Percentiles rank a stretch among this genome's conserved stretches.
phyloP scores from a whole-genome alignment of 371 early-diverging fungal species.

The Rhizopus arrhizus region DNA sequence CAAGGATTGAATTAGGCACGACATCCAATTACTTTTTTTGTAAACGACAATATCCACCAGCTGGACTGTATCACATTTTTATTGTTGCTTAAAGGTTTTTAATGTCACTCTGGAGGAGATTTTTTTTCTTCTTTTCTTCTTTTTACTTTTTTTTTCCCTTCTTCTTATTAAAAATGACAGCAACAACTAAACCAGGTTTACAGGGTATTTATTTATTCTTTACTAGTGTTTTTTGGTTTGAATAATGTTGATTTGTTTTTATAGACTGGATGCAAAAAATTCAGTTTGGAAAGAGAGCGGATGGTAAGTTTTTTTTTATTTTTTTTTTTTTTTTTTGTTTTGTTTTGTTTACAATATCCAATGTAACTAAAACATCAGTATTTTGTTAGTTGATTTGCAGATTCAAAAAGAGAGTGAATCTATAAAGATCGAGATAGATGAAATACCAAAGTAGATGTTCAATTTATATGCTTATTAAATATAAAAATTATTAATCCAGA shows the following conservation, averaged over 20 bases:
- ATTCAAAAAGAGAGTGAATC: conserved; percentile 35
- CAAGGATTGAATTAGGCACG: too few relatives aligned
- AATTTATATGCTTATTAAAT: neutral
- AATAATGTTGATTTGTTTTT: neutral
- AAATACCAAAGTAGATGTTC: conserved; percentile 18
- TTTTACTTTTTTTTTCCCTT: neutral
- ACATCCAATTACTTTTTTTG: too few relatives aligned
- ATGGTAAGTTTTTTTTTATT: conserved; percentile 27
- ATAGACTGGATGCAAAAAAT: conserved; percentile 47
- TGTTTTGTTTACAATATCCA: neutral
- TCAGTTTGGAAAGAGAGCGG: conserved; percentile 40
- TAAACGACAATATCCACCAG: too few relatives aligned
- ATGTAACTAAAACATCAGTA: too few relatives aligned
- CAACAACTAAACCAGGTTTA: neutral
- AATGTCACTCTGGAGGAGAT: neutral
- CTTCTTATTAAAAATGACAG: conserved; percentile 3
- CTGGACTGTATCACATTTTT: too few relatives aligned
- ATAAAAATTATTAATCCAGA: neutral
- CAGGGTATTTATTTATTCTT: conserved; percentile 1
- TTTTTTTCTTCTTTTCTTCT: conserved; percentile 7
- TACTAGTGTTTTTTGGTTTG: neutral
- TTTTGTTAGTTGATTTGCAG: conserved; percentile 35
- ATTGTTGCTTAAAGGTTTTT: neutral
- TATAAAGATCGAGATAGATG: conserved; percentile 37
- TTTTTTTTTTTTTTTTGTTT: neutral